phyloP scores from a whole-genome alignment of 202 grass and related monocot genomes.

The Saccharum hybrid region DNA sequence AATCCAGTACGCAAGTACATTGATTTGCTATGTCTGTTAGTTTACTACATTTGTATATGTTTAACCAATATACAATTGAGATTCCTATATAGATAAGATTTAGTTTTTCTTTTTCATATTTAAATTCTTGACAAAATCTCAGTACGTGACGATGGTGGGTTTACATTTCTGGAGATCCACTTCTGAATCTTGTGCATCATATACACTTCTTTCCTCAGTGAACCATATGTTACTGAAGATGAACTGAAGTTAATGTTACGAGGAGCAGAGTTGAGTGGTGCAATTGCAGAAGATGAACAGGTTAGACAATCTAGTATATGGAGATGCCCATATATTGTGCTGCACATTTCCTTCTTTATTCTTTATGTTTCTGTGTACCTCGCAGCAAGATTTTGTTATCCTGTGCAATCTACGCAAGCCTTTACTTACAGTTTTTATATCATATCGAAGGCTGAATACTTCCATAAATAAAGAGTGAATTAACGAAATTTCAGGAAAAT shows the following conservation, averaged over 20 bases:
- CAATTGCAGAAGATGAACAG: conserved; percentile 99
- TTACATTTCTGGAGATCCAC: conserved; percentile 37
- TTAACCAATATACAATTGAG: neutral
- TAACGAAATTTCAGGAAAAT: conserved; percentile 12
- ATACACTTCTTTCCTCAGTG: conserved; percentile 58
- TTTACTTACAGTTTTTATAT: conserved; percentile 9
- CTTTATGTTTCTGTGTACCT: conserved; percentile 34
- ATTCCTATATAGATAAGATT: conserved; percentile 14
- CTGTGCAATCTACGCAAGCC: neutral
- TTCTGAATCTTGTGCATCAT: conserved; percentile 41
- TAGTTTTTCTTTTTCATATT: neutral
- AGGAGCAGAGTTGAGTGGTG: conserved; percentile 92
- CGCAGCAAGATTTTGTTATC: conserved; percentile 9
- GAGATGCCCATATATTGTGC: neutral
- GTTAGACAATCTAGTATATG: conserved; percentile 49
- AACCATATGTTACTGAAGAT: conserved; percentile 99
- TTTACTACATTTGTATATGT: conserved; percentile 6
- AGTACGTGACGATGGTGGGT: conserved; percentile 10
- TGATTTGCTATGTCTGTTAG: neutral
- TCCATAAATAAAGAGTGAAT: neutral
- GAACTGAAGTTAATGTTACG: conserved; percentile 98
- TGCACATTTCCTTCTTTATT: conserved; percentile 15
- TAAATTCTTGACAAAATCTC: conserved; percentile 3
- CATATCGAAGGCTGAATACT: neutral
- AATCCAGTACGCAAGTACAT: neutral